phyloP scores from a whole-genome alignment of 106 monocot species.

The Vanilla planifolia region DNA sequence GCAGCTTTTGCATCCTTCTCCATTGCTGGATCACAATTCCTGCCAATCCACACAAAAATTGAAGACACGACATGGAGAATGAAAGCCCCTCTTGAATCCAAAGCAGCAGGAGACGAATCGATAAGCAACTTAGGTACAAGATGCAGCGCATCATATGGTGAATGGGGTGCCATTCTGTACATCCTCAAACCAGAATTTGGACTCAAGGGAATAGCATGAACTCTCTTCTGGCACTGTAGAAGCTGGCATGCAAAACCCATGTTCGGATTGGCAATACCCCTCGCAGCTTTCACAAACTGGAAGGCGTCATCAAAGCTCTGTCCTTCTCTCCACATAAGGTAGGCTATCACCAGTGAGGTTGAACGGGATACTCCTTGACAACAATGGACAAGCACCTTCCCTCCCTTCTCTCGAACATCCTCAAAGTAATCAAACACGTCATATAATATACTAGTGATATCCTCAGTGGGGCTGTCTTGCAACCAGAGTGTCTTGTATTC shows the following conservation, averaged over 20 bases:
- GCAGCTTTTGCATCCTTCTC: conserved; percentile 88
- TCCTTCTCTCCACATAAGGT: conserved; percentile 94
- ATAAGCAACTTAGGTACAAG: conserved; percentile 79
- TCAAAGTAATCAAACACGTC: conserved; percentile 99
- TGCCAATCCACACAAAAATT: conserved; percentile 89
- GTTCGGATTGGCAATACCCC: conserved; percentile 94
- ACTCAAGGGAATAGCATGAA: conserved; percentile 79
- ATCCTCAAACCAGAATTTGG: conserved; percentile 77
- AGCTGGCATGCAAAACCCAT: conserved; percentile 98
- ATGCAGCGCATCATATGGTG: conserved; percentile 82
- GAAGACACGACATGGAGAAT: conserved; percentile 62
- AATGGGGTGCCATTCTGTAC: conserved; percentile 93
- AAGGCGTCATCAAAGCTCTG: conserved; percentile 99
- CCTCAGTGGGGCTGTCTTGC: conserved; percentile 84
- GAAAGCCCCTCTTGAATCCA: conserved; percentile 93
- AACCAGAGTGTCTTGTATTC: conserved; percentile 96
- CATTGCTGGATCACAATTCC: conserved; percentile 58
- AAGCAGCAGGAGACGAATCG: conserved; percentile 49
- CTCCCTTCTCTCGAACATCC: conserved; percentile 76
- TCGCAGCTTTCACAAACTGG: conserved; percentile 79
- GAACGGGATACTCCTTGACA: conserved; percentile 92
- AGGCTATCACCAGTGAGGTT: conserved; percentile 89
- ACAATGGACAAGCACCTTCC: conserved; percentile 86
- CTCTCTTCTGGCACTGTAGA: conserved; percentile 95
- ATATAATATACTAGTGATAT: conserved; percentile 90